Conservation (phyloP, 2,329 filamentous ascomycete genomes). For the Neocucurbitaria cava region DNA sequence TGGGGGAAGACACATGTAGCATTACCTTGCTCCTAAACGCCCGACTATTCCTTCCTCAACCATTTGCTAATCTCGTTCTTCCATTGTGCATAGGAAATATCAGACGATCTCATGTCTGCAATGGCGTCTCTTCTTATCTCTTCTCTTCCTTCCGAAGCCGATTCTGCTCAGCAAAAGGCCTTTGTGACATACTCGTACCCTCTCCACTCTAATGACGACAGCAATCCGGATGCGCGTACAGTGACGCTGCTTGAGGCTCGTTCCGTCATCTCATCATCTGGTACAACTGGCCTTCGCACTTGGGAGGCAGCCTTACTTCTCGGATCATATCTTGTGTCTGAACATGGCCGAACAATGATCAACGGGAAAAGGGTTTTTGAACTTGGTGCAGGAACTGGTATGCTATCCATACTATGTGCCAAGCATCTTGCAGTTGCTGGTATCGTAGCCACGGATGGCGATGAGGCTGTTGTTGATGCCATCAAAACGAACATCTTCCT, state of each 20-base stretch:
- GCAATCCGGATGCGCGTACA: conserved; percentile 29
- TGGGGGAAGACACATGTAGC: background rate
- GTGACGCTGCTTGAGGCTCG: conserved; percentile 75
- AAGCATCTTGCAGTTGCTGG: conserved; percentile 67
- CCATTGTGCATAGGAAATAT: conserved; percentile 71
- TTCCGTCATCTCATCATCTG: conserved; percentile 71
- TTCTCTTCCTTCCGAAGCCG: conserved; percentile 68
- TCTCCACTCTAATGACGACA: conserved; percentile 22
- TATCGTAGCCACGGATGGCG: conserved; percentile 76
- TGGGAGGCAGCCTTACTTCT: conserved; percentile 83
- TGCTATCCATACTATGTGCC: conserved; percentile 76
- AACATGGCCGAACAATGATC: conserved; percentile 56
- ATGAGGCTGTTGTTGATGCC: conserved; percentile 72
- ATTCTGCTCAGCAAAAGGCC: conserved; percentile 73
- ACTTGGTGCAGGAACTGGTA: conserved; percentile 78
- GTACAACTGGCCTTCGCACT: conserved; percentile 78
- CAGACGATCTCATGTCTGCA: conserved; percentile 76
- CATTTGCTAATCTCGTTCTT: conserved; percentile 31
- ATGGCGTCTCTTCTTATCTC: conserved; percentile 70
- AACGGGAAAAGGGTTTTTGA: conserved; percentile 69
- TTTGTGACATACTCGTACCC: conserved; percentile 73
- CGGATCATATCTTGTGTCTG: conserved; percentile 67
- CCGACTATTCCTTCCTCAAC: conserved; percentile 1
- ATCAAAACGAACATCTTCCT: conserved; percentile 72
- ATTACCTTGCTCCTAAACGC: background rate